A percentile compares a stretch with the other conserved stretches of the same genome.
These are phyloP conservation scores for Pythium phragmiticola DNA, from an alignment of 352 stramenopile genomes.

Conservation along the genomic window DNA sequence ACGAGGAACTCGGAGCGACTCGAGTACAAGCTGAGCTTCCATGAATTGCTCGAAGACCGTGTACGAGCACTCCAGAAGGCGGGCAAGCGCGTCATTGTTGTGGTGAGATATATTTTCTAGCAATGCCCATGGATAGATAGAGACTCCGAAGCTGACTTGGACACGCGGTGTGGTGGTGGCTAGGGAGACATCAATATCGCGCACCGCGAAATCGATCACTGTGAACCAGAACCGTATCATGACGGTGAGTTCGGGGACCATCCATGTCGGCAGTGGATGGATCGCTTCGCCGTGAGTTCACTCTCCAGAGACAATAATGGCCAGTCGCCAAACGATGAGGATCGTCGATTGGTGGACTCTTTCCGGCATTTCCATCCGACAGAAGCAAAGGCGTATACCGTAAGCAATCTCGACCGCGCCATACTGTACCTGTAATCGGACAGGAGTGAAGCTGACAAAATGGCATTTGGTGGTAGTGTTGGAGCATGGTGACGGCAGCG, in stretches of 20 bases:
- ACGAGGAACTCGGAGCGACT: slow-evolving; percentile 62
- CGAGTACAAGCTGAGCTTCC: slow-evolving; percentile 87
- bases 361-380: slow-evolving; percentile 82
- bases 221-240: slow-evolving; percentile 39
- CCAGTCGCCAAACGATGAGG: neutral
- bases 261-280: slow-evolving; percentile 70
- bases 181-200: slow-evolving; percentile 86
- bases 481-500: slow-evolving; percentile 81
- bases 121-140: too few species aligned
- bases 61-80: slow-evolving; percentile 47
- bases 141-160: too few species aligned
- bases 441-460: neutral
- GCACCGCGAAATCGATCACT: slow-evolving; percentile 80
- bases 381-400: slow-evolving; percentile 76
- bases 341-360: slow-evolving; percentile 57
- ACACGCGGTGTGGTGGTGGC: neutral
- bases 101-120: slow-evolving; percentile 37
- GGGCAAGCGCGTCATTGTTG: slow-evolving; percentile 58
- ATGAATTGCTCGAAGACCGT: slow-evolving; percentile 64
- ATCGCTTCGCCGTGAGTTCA: slow-evolving; percentile 35
- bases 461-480: slow-evolving; percentile 49
- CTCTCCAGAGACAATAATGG: slow-evolving; percentile 8
- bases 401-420: slow-evolving; percentile 24
- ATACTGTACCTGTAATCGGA: neutral
- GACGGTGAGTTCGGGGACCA: slow-evolving; percentile 53